Evolutionary conservation across 257 asterid genomes (phyloP), one percentile per base, ranked within the genome.

Genomic region (Coffea canephora): DNA sequence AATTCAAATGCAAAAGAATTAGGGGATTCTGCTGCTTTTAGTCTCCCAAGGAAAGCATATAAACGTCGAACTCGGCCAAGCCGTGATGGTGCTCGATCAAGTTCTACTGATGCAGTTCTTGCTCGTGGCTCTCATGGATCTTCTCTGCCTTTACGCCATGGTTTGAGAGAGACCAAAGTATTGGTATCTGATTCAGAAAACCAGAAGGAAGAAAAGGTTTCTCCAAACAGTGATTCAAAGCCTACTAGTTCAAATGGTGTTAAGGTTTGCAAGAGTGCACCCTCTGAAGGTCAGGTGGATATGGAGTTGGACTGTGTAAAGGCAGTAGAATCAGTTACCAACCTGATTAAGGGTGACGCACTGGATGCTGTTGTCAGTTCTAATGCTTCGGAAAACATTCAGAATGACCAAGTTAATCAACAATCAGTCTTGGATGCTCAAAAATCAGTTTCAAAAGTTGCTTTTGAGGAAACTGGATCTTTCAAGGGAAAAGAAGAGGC

Each of bases 21-120:
- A 78, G 91, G 88, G 49, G 87, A 86, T 85, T 86, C 96, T 83
- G 89, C 92, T 84, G 80, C 91, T 67, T 86, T 90, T 80, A 78
- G 84, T 59, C 74, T 89, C 78, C 94, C 94, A 13, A 91, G 84
- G 83, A 92, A 92, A 89, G 92, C 97, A 48, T 92, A 94, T 80
- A 89, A 75, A 85, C 91, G 98, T 67, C 85, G 97, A 80, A 81
- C 96, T 81, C 86, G 91, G 31, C 87, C 91, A 69, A 94, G 82
- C 85, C 94, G 91, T 36, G 97, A 91, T 59, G 91, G 88, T 81
- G 81, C 88, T 80, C 89, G 87, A 85, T 85, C 89, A 78, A 88
- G 86, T 84, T 86, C 97, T 73, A 82, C 87, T 69, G 97, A 92
- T 74, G 88, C 85, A 75, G 85, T 86, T 82, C 86, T 85, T 71